phyloP scores from a whole-genome alignment of 108 stramenopile genomes.

The Epithemia pelagica region DNA sequence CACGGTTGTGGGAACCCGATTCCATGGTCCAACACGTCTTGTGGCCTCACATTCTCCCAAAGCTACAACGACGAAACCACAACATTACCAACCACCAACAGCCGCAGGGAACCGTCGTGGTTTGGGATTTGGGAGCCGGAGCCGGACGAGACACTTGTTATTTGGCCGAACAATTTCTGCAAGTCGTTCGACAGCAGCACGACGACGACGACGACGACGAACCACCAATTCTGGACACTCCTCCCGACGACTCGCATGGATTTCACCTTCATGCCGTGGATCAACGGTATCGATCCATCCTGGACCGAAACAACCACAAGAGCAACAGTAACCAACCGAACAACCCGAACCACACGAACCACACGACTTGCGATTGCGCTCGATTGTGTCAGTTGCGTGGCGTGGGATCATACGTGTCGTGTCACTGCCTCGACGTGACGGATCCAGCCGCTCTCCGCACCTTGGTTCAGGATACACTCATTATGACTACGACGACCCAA shows the following conservation, averaged over 20 bases:
- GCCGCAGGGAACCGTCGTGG: background rate
- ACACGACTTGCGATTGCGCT: background rate
- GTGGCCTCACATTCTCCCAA: constrained; percentile 15
- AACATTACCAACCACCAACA: background rate
- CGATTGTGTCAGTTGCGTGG: constrained; percentile 28
- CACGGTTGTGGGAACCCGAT: constrained; percentile 79
- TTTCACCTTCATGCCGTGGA: constrained; percentile 57
- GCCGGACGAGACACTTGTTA: constrained; percentile 74
- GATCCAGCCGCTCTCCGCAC: constrained; percentile 3
- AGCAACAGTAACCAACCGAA: constrained; percentile 33
- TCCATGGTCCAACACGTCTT: constrained; percentile 48
- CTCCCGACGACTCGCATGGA: background rate
- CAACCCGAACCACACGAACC: too few species aligned
- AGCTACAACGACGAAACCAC: constrained; percentile 9
- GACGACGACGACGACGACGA: background rate
- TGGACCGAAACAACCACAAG: background rate
- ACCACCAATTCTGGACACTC: too few species aligned
- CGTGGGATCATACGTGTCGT: constrained; percentile 18
- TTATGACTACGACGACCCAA: constrained; percentile 30
- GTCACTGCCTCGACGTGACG: constrained; percentile 21
- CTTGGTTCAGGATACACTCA: constrained; percentile 4
- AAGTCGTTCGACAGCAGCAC: constrained; percentile 4
- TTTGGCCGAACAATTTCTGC: constrained; percentile 64
- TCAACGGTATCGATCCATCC: constrained; percentile 35
- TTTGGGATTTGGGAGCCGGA: constrained; percentile 77